phyloP scores from a whole-genome alignment of 2,329 filamentous ascomycete species.

The Colletotrichum sp. region DNA sequence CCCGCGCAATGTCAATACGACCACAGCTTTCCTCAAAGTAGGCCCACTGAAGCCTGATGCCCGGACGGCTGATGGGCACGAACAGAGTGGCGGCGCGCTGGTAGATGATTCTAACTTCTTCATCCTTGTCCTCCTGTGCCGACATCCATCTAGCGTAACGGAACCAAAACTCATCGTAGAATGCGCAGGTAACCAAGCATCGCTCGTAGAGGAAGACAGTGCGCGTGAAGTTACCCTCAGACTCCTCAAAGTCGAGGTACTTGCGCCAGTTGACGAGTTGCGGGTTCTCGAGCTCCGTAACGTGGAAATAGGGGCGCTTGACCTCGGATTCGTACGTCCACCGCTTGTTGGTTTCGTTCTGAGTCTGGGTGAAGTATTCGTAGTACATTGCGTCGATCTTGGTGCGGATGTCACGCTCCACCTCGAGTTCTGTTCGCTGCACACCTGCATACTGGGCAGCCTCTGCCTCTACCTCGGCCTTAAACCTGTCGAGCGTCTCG shows the following conservation, averaged over 20 bases:
- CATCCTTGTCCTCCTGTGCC: slow-evolving; percentile 78
- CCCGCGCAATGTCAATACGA: slow-evolving; percentile 77
- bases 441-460: slow-evolving; percentile 53
- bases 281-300: slow-evolving; percentile 85
- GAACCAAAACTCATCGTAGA: slow-evolving; percentile 98
- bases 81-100: slow-evolving; percentile 84
- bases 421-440: slow-evolving; percentile 73
- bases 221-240: slow-evolving; percentile 77
- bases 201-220: slow-evolving; percentile 90
- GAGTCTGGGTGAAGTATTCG: slow-evolving; percentile 79
- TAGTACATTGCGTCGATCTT: slow-evolving; percentile 84
- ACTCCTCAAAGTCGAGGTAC: slow-evolving; percentile 95
- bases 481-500: slow-evolving; percentile 71
- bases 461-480: slow-evolving; percentile 74
- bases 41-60: slow-evolving; percentile 87
- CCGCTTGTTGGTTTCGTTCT: slow-evolving; percentile 87
- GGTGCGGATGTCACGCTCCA: slow-evolving; percentile 81
- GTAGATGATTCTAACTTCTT: slow-evolving; percentile 92
- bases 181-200: slow-evolving; percentile 88
- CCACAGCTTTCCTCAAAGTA: slow-evolving; percentile 91
- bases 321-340: slow-evolving; percentile 96
- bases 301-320: slow-evolving; percentile 96
- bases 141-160: slow-evolving; percentile 97
- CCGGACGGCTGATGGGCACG: slow-evolving; percentile 84
- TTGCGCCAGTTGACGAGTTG: slow-evolving; percentile 93